Evolutionary conservation across 805 yeast species (phyloP).

Genomic region (Nakazawaea wickerhamii): DNA sequence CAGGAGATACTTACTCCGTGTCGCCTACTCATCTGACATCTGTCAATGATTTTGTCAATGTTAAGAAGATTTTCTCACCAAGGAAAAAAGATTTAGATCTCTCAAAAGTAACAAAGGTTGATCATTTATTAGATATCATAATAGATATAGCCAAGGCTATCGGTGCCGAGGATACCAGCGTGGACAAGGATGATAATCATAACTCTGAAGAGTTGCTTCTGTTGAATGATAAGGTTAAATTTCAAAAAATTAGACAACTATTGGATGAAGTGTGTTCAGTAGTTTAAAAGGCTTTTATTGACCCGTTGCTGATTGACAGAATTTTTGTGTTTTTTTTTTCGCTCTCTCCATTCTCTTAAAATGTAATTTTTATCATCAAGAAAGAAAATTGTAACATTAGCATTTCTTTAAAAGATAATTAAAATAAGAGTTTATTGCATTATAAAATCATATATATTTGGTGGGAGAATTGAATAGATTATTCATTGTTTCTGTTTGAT

Average conservation of each 20-base stretch:
- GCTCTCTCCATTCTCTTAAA: neutral
- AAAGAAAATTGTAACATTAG: too few species aligned
- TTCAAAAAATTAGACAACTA: neutral
- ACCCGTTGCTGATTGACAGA: neutral
- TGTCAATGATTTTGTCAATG: conserved; percentile 2
- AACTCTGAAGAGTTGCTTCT: neutral
- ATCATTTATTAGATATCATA: conserved; percentile 4
- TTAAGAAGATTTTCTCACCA: conserved; percentile 9
- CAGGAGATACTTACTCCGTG: neutral
- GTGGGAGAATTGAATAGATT: too few species aligned
- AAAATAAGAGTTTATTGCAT: too few species aligned
- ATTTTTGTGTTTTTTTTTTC: neutral
- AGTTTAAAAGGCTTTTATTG: neutral
- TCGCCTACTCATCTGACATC: neutral
- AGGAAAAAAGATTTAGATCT: conserved; percentile 3
- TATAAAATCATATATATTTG: too few species aligned
- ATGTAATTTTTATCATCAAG: neutral
- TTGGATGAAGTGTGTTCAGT: conserved; percentile 2
- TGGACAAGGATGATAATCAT: neutral
- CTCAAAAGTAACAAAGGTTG: conserved; percentile 1
- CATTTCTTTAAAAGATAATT: too few species aligned
- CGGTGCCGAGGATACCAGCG: neutral
- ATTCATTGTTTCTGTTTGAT: too few species aligned
- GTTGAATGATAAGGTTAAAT: neutral
- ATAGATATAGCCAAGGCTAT: conserved; percentile 8